phyloP scores from a whole-genome alignment of 1,284 basidiomycete genomes.

The Ceratobasidium sp. region DNA sequence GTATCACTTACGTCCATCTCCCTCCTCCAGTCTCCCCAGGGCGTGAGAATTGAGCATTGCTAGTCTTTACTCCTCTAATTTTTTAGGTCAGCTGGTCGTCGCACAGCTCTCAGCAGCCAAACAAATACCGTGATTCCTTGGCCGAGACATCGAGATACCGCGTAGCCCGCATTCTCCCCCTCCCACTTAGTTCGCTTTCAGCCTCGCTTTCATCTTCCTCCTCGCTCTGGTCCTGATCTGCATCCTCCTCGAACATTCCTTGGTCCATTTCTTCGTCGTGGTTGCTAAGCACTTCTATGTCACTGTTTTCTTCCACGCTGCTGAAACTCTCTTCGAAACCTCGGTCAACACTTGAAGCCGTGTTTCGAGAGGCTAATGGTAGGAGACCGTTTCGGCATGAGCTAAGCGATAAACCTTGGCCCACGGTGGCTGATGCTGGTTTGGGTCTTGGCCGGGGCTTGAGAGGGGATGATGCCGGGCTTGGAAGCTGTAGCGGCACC shows the following conservation, averaged over 20 bases:
- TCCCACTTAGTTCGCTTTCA: background rate
- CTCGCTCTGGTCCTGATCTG: background rate
- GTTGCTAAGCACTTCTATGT: background rate
- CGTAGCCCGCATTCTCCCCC: background rate
- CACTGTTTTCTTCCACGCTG: background rate
- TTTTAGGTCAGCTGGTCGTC: background rate
- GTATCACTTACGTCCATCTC: background rate
- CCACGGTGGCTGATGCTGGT: background rate
- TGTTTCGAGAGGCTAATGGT: too few relatives aligned
- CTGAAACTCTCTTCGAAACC: too few relatives aligned
- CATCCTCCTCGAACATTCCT: background rate
- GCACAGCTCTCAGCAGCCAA: too few relatives aligned
- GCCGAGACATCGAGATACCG: background rate
- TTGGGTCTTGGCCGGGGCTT: background rate
- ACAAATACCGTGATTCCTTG: background rate
- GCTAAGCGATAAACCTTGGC: too few relatives aligned
- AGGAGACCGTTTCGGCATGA: too few relatives aligned
- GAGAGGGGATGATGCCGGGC: background rate
- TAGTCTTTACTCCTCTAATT: background rate
- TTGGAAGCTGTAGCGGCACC: background rate
- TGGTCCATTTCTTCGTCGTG: background rate
- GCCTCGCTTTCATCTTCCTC: background rate
- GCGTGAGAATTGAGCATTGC: background rate
- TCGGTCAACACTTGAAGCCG: too few relatives aligned
- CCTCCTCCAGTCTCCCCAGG: background rate